These are phyloP conservation scores for Huntiella abstrusa DNA, from an alignment of 2,329 filamentous ascomycete species.

Conservation along the genomic window DNA sequence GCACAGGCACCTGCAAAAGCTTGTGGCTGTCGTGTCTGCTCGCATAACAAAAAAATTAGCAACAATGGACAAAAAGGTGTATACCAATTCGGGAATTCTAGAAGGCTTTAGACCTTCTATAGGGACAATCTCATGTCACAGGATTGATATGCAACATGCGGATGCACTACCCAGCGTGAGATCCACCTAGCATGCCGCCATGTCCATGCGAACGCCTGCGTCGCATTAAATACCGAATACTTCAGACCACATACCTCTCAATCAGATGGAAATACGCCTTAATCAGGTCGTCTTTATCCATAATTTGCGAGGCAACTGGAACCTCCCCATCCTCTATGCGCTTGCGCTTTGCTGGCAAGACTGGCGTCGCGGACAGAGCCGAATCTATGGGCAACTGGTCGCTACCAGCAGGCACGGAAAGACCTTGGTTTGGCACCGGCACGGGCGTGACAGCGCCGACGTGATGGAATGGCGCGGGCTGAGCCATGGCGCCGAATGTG, in stretches of 20 bases:
- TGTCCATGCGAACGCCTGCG: too few relatives aligned
- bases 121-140: too few relatives aligned
- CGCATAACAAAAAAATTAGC: background rate
- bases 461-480: slow-evolving; percentile 20
- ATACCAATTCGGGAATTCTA: too few relatives aligned
- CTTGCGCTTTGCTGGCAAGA: slow-evolving; percentile 35
- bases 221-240: background rate
- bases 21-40: slow-evolving; percentile 28
- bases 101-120: too few relatives aligned
- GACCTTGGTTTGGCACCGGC: slow-evolving; percentile 5
- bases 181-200: too few relatives aligned
- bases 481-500: slow-evolving; percentile 20
- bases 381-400: slow-evolving; percentile 9
- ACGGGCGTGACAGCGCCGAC: slow-evolving; percentile 20
- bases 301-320: slow-evolving; percentile 1
- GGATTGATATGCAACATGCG: too few relatives aligned
- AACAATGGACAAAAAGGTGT: too few relatives aligned
- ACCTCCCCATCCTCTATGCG: slow-evolving; percentile 28
- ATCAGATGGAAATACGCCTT: slow-evolving; percentile 22
- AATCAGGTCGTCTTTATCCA: slow-evolving; percentile 20
- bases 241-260: slow-evolving; percentile 19
- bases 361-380: slow-evolving; percentile 6
- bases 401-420: background rate
- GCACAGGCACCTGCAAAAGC: slow-evolving; percentile 23
- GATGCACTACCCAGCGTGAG: too few relatives aligned